Base-by-base conservation (phyloP, 1,284 basidiomycete genomes). In the Xerocomus amazonicus region DNA sequence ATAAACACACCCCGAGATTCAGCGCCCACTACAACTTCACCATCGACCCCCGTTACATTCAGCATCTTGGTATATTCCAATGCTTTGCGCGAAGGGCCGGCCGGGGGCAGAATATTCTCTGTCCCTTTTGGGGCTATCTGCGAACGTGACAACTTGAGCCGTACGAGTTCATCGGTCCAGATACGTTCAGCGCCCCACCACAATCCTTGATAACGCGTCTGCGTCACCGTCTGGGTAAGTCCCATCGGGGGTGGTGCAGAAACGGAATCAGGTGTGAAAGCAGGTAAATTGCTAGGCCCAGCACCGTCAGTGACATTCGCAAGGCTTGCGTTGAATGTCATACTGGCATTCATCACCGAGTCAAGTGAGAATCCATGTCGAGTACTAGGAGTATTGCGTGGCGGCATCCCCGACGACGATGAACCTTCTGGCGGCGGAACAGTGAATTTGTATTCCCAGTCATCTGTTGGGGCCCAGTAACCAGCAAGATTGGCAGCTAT, bases 171-270 rank as follows among this genome's bases (percentile, higher is more conserved):
- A 52, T 88, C 87, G 8, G 78, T 72, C 91, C 91, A 94, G 48
- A 94, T 86, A n/a, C 89, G 79, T 63, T 94, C 92, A 0, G 84
- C 79, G 9, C 91, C 92, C 84, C 87, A 90, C 89, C 89, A 94
- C 12, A 93, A 61, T 1, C 91, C 91, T 65, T 93, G 88, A 65
- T 79, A 89, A 34, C 80, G 75, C 33, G 67, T 75, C 58, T 85
- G 82, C 0, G 65, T 70, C 26, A 76, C 59, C 4, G 59, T 69
- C 47, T 71, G 67, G 6, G 58, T 55, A 27, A 65, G 58, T 43
- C 62, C 53, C 27, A 64, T 53, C n/a, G 60, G 62, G 6, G 51
- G 39, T 16, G 55, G 53, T 44, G 53, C 51, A 2, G 55, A 53
- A 38, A 52, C 36, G 14, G 54, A 44, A 32, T 35, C 31, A 14